Evolutionary conservation across 2,329 filamentous ascomycete species (phyloP), one percentile per base, ranked within the genome.

Genomic region (Cordyceps militaris): DNA sequence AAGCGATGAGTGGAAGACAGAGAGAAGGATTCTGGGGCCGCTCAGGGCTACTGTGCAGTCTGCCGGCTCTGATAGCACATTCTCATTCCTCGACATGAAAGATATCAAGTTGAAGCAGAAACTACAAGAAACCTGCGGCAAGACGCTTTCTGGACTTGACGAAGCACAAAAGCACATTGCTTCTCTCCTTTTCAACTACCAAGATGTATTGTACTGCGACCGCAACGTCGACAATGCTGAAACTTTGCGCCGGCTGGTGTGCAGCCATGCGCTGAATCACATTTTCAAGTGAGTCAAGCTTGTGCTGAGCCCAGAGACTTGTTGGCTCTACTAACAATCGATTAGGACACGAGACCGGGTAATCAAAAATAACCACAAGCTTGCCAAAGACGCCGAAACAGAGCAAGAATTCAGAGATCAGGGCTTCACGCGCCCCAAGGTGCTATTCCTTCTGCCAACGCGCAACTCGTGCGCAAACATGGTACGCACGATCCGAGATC

Each of bases 381-480:
- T 96, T 11, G 78, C 87, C 10, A 86, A 85, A 64, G 83, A 87
- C 56, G 80, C 81, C 10, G 79, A 79, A 38, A 75, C 80, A 16
- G 86, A 89, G 38, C 74, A 88, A 4, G 91, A 96, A 63, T 77
- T 91, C 19, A 84, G 91, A 62, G 94, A 99, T 64, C 94, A 99
- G 72, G 94, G 94, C 0, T 99, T 97, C 71, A 97, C 93, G 0
- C 80, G 94, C 5, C 94, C 94, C 8, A 97, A 97, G 69, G 87
- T 97, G 7, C 80, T 99, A 21, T 89, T 97, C 70, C 78, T 99
- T 19, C 77, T 97, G 0, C 93, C 94, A 3, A 97, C 94, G 0
- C 84, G 92, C 57, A 86, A 97, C 67, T 87, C 91, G 0, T 96
- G 91, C 63, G 87, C 88, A 28, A 84, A 85, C 51, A 86, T 89